Percentiles rank a stretch among this genome's conserved stretches.
phyloP scores from a whole-genome alignment of 140 eudicot species.

The Stevia rebaudiana region DNA sequence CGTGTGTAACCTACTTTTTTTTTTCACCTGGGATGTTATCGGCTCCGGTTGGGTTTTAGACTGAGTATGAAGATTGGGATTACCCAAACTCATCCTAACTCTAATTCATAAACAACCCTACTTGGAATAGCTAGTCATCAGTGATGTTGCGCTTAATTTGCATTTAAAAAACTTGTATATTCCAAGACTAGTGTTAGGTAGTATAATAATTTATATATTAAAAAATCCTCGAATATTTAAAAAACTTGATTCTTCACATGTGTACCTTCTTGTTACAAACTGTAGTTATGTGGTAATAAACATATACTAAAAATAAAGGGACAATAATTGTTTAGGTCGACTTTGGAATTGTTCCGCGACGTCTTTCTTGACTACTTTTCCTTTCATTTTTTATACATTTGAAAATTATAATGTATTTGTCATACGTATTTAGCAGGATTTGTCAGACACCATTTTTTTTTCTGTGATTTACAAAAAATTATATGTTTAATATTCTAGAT shows the following conservation, averaged over 20 bases:
- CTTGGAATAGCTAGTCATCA: no score
- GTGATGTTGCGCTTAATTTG: no score
- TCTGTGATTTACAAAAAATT: not conserved
- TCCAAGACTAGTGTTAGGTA: not conserved
- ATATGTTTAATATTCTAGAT: not conserved
- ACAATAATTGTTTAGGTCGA: not conserved
- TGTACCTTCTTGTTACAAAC: not conserved
- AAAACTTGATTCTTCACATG: not conserved
- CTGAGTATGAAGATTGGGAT: no score
- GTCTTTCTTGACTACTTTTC: constrained; percentile 17
- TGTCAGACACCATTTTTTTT: not conserved
- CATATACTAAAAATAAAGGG: not conserved
- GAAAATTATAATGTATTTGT: no score
- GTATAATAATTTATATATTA: not conserved
- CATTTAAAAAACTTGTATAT: no score
- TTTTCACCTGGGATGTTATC: no score
- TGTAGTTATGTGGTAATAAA: not conserved
- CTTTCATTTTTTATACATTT: not conserved
- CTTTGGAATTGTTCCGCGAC: constrained; percentile 13
- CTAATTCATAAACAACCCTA: no score
- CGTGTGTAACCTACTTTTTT: no score
- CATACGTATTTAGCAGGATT: no score
- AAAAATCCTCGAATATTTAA: not conserved
- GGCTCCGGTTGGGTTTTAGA: no score
- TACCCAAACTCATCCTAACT: no score